A percentile compares a stretch with the other conserved stretches of the same genome.
phyloP scores from a whole-genome alignment of 176 grass and related monocot species.

The Oryza meyeriana region DNA sequence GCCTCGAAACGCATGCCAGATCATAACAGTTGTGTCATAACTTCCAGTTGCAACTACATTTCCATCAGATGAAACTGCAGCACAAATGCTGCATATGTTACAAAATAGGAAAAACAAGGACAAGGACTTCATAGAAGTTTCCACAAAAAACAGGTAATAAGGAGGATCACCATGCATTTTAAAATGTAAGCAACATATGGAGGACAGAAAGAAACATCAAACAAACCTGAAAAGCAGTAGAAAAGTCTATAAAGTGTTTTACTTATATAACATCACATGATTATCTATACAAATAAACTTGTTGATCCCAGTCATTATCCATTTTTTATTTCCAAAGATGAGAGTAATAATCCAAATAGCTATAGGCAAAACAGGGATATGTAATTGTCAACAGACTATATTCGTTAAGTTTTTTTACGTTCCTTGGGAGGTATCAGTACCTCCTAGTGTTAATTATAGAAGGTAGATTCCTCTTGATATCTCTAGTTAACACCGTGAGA shows the following conservation, averaged over 20 bases:
- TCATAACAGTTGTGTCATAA: constrained; percentile 97
- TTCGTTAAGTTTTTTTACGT: not conserved
- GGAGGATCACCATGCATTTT: not conserved
- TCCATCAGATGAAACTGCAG: constrained; percentile 89
- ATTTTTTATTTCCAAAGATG: not conserved
- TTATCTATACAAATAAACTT: not conserved
- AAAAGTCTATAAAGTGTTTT: constrained; percentile 2
- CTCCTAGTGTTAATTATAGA: not conserved
- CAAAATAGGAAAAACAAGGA: not conserved
- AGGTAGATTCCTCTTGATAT: not conserved
- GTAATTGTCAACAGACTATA: not conserved
- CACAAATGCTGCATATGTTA: constrained; percentile 13
- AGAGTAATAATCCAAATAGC: not conserved
- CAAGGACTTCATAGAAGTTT: constrained; percentile 8
- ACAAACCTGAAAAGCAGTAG: not conserved
- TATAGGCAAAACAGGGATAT: not conserved
- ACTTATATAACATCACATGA: constrained; percentile 2
- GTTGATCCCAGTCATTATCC: not conserved
- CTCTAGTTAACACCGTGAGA: not conserved
- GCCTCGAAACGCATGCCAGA: constrained; percentile 91
- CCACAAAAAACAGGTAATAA: not conserved
- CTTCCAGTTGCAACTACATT: constrained; percentile 89
- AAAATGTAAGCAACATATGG: constrained; percentile 10
- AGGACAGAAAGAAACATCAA: not conserved
- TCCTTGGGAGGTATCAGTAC: not conserved